These are phyloP conservation scores for Pythium sukuiense DNA, from an alignment of 352 stramenopile species.

Conservation along the genomic window DNA sequence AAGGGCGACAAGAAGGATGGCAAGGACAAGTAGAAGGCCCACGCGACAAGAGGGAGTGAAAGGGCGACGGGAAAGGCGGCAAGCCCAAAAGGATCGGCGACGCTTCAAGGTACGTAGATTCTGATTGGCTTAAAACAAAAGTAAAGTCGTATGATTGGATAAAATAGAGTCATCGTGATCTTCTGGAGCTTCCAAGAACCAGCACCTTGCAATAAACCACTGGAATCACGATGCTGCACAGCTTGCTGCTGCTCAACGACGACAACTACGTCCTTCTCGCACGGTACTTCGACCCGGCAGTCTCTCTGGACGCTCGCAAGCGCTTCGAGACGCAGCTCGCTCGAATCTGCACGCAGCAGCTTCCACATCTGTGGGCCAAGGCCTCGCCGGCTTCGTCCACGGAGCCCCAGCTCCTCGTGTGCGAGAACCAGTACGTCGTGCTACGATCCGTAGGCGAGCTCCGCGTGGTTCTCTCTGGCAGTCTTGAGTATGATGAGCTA, in stretches of 20 bases:
- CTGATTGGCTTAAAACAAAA: not conserved
- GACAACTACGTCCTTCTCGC: conserved; percentile 66
- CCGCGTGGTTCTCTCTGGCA: conserved; percentile 58
- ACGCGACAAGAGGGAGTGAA: too few species aligned
- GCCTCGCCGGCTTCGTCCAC: conserved; percentile 20
- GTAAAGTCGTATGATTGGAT: not conserved
- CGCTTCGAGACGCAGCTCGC: conserved; percentile 54
- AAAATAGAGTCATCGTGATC: too few species aligned
- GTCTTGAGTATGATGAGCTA: conserved; percentile 69
- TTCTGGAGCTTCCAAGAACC: too few species aligned
- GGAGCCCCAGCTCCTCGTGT: conserved; percentile 49
- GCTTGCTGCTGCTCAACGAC: conserved; percentile 61
- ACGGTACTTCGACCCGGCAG: conserved; percentile 56
- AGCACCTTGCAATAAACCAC: too few species aligned
- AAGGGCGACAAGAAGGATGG: not conserved
- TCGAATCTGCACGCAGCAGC: conserved; percentile 40
- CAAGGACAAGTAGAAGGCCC: not conserved
- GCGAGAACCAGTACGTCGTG: conserved; percentile 61
- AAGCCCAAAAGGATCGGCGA: too few species aligned
- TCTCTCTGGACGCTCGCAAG: conserved; percentile 44
- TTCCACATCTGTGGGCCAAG: conserved; percentile 35
- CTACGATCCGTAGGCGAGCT: conserved; percentile 58
- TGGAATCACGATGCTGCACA: conserved; percentile 53
- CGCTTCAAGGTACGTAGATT: not conserved
- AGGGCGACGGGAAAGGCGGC: too few species aligned